Conservation (phyloP, 768 basidiomycete genomes). For the Hygrophoropsis aurantiaca region DNA sequence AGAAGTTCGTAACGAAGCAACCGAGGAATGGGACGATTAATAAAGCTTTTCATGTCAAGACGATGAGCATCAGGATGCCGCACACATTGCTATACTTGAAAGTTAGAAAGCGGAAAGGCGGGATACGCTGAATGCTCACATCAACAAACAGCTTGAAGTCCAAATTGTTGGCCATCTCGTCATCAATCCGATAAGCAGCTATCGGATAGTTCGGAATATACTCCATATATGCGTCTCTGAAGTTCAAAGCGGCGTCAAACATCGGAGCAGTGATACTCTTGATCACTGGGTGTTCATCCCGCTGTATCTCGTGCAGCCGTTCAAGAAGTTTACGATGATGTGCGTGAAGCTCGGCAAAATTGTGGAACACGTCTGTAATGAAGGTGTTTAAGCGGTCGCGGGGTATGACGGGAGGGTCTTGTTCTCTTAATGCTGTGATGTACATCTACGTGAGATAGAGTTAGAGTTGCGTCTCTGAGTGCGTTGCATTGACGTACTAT, state of each 20-base stretch:
- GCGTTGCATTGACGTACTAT: constrained; percentile 43
- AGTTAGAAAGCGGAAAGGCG: constrained; percentile 6
- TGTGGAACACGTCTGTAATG: constrained; percentile 87
- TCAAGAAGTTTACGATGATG: constrained; percentile 80
- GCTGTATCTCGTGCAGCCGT: constrained; percentile 81
- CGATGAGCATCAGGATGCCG: constrained; percentile 78
- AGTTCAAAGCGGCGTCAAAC: constrained; percentile 88
- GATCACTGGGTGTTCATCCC: constrained; percentile 82
- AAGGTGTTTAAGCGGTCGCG: constrained; percentile 71
- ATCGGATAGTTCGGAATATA: constrained; percentile 94
- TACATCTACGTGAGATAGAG: constrained; percentile 59
- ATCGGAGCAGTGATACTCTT: constrained; percentile 80
- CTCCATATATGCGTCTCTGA: constrained; percentile 89
- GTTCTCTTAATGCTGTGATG: constrained; percentile 67
- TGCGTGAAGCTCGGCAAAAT: constrained; percentile 70
- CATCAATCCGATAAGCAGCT: constrained; percentile 83
- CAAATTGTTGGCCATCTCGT: constrained; percentile 81
- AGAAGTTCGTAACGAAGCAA: constrained; percentile 86
- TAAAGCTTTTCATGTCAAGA: constrained; percentile 91
- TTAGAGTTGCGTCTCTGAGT: neutral
- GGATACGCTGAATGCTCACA: constrained; percentile 40
- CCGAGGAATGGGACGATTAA: constrained; percentile 88
- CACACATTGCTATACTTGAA: constrained; percentile 37
- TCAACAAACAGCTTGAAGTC: constrained; percentile 83
- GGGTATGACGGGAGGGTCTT: constrained; percentile 68